phyloP scores from a whole-genome alignment of 495 filamentous ascomycete genomes.

The Pyronema domesticum region DNA sequence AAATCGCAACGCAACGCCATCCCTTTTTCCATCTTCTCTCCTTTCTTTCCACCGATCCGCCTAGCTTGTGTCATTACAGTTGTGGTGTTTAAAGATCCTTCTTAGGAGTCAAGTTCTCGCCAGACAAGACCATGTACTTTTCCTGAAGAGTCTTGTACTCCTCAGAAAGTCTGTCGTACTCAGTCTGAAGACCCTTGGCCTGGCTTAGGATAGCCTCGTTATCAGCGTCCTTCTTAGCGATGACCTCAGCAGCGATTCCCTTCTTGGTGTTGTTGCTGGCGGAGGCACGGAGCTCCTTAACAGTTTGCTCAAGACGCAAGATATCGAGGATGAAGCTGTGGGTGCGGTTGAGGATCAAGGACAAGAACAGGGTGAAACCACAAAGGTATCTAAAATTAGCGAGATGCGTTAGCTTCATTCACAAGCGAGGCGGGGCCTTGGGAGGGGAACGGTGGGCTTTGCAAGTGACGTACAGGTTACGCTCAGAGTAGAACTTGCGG shows the following conservation, averaged over 20 bases:
- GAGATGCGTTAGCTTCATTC: slow-evolving; percentile 6
- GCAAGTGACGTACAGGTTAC: slow-evolving; percentile 56
- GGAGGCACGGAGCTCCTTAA: slow-evolving; percentile 65
- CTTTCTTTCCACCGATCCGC: no score
- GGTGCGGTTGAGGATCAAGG: slow-evolving; percentile 95
- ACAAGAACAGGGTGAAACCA: slow-evolving; percentile 97
- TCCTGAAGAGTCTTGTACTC: slow-evolving; percentile 43
- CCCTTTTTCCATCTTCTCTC: no score
- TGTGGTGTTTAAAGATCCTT: slow-evolving; percentile 25
- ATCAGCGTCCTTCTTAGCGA: slow-evolving; percentile 54
- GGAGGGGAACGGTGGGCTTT: not conserved
- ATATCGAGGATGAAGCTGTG: slow-evolving; percentile 94
- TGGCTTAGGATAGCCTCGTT: slow-evolving; percentile 74
- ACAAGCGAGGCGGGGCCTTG: not conserved
- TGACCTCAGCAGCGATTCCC: slow-evolving; percentile 37
- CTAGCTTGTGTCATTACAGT: no score
- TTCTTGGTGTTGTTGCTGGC: slow-evolving; percentile 56
- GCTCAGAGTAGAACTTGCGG: slow-evolving; percentile 98
- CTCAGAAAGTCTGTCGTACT: slow-evolving; percentile 73
- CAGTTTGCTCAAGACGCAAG: slow-evolving; percentile 78
- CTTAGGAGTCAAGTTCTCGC: slow-evolving; percentile 9
- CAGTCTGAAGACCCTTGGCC: slow-evolving; percentile 50
- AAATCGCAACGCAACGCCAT: no score
- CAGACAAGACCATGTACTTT: slow-evolving; percentile 4
- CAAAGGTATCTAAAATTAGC: slow-evolving; percentile 52